Evolutionary conservation across 176 grass and related monocot genomes (phyloP), one percentile per base, ranked within the genome.

Genomic region (Eremochloa ophiuroides): DNA sequence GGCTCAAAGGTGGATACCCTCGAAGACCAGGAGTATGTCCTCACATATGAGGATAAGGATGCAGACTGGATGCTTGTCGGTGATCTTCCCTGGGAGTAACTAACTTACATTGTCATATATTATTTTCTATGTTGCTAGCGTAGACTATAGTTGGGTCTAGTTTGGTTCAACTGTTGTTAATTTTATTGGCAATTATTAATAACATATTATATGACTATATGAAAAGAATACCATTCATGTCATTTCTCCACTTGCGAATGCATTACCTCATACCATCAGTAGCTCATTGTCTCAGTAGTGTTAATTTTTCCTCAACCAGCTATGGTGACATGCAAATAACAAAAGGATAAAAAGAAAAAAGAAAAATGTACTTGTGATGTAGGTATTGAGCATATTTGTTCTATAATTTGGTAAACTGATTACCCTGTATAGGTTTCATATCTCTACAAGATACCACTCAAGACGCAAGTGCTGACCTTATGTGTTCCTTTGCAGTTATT

Each of bases 61-160:
- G 91, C 42, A 14, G 91, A 93, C 66, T 93, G 91, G 91, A 93
- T 90, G 91, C 91, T 93, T 66, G 85, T 93, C 12, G 88, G 91
- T n/a, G 88, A 93, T 85, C 88, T 93, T 83, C 91, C 91, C 10
- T 94, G 91, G 91, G 83, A 88, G 91, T 94, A 88, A 91, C 85
- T 74, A 77, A 4, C 67, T 47, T 79, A 40, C 18, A 60, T 29
- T 77, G 4, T 69, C 22, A 28, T 53, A 56, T 81, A 11, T 53
- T 11, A 12, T 23, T 44, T 75, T 70, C 12, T 41, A 69, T 74
- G 37, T 3, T 48, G 8, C 8, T 14, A 29, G 34, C 5, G 2
- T 14, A 47, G 28, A 73, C 8, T 48, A 41, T 15, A 44, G 34
- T 0, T 31, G 10, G 9, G n/a, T 69, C 50, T 35, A 4, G 34